A percentile compares a stretch with the other conserved stretches of the same genome.
These are phyloP conservation scores for Saxophila tyrrhenica DNA, from an alignment of 495 filamentous ascomycete genomes.

Conservation along the genomic window DNA sequence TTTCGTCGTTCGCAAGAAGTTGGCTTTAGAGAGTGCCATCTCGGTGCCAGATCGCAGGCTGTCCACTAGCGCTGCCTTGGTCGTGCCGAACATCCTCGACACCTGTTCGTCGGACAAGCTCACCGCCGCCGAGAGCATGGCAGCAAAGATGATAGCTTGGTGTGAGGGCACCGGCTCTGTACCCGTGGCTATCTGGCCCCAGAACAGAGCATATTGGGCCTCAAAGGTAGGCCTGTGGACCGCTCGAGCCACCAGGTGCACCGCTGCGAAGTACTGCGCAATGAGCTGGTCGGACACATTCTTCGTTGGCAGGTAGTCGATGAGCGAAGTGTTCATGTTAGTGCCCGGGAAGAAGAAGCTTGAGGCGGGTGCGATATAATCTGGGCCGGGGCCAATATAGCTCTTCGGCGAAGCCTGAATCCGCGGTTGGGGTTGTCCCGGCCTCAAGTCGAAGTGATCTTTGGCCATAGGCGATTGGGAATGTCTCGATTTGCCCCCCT, in stretches of 20 bases:
- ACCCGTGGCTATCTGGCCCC: conserved; percentile 43
- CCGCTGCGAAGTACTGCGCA: conserved; percentile 51
- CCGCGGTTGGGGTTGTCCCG: background rate
- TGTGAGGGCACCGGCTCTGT: conserved; percentile 50
- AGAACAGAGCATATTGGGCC: conserved; percentile 48
- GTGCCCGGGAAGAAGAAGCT: conserved; percentile 55
- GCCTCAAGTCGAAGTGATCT: conserved; percentile 6
- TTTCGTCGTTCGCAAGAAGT: conserved; percentile 58
- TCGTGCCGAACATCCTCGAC: conserved; percentile 37
- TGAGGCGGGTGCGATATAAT: conserved; percentile 39
- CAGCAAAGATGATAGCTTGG: conserved; percentile 55
- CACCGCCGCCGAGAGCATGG: conserved; percentile 55
- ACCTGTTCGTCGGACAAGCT: conserved; percentile 46
- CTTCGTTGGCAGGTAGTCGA: conserved; percentile 45
- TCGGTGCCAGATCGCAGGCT: conserved; percentile 54
- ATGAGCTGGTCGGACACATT: conserved; percentile 44
- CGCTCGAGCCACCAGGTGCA: conserved; percentile 54
- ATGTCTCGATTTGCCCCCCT: conserved; percentile 6
- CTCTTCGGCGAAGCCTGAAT: conserved; percentile 18
- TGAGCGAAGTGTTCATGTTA: conserved; percentile 35
- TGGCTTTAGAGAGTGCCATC: conserved; percentile 50
- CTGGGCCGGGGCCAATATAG: conserved; percentile 26
- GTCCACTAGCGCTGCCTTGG: conserved; percentile 42
- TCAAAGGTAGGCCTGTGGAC: conserved; percentile 57
- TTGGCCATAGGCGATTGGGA: background rate